Conservation (phyloP, 2,329 filamentous ascomycete genomes). For the Penicillium freii region DNA sequence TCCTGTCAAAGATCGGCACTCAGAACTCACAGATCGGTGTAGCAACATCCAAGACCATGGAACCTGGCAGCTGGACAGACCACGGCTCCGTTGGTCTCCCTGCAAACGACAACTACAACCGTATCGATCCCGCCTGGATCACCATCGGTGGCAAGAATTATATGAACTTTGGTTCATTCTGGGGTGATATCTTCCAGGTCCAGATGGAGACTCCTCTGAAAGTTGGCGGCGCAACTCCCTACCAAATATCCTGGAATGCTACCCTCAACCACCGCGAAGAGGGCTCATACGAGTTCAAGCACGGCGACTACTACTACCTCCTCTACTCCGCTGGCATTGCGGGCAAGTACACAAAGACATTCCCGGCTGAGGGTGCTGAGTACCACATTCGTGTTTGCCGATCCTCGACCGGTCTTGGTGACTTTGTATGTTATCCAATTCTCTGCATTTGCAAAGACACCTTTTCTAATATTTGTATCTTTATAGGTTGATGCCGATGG, state of each 20-base stretch:
- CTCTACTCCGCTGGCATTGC: conserved; percentile 60
- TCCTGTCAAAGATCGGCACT: conserved; percentile 60
- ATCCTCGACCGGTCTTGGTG: conserved; percentile 50
- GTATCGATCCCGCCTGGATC: conserved; percentile 60
- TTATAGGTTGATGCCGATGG: conserved; percentile 54
- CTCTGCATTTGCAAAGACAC: background rate
- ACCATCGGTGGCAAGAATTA: conserved; percentile 43
- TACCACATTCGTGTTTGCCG: conserved; percentile 66
- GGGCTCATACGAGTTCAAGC: conserved; percentile 56
- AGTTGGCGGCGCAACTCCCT: conserved; percentile 32
- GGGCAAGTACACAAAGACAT: conserved; percentile 53
- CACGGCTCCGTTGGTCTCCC: conserved; percentile 35
- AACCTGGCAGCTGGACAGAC: conserved; percentile 38
- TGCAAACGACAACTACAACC: conserved; percentile 52
- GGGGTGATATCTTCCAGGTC: conserved; percentile 63
- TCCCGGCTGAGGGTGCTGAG: conserved; percentile 57
- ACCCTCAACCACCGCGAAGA: conserved; percentile 56
- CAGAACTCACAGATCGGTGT: conserved; percentile 63
- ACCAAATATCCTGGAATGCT: conserved; percentile 56
- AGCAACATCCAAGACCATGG: conserved; percentile 49
- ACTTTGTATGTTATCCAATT: conserved; percentile 47
- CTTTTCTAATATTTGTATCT: background rate
- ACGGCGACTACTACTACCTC: conserved; percentile 61
- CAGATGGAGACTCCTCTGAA: conserved; percentile 42
- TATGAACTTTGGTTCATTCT: conserved; percentile 69